Percentiles rank a stretch among this genome's conserved stretches.
These are phyloP conservation scores for Calonectria pseudoreteaudii DNA, from an alignment of 2,329 filamentous ascomycete genomes.

Conservation along the genomic window DNA sequence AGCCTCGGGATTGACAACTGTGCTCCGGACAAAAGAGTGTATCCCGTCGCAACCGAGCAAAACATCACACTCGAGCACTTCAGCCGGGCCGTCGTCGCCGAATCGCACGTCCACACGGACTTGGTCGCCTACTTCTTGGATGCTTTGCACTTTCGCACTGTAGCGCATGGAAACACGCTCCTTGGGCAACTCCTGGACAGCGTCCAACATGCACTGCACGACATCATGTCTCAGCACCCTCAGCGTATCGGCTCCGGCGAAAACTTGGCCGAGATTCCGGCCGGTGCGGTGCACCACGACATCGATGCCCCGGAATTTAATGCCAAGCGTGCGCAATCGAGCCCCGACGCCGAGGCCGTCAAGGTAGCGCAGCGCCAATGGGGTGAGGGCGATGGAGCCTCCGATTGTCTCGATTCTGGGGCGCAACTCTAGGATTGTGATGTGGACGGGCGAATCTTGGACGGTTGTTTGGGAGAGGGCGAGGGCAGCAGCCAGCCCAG, in stretches of 20 bases:
- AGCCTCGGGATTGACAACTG: slow-evolving; percentile 41
- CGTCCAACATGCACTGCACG: slow-evolving; percentile 39
- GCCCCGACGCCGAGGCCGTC: slow-evolving; percentile 51
- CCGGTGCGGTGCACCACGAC: slow-evolving; percentile 45
- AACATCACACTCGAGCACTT: slow-evolving; percentile 37
- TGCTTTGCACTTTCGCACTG: slow-evolving; percentile 25
- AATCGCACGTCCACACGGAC: slow-evolving; percentile 1
- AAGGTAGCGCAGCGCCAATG: slow-evolving; percentile 58
- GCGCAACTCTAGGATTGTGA: slow-evolving; percentile 62
- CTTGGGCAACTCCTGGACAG: slow-evolving; percentile 10
- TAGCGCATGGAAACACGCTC: slow-evolving; percentile 30
- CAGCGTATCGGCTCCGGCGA: slow-evolving; percentile 40
- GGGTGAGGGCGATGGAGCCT: slow-evolving; percentile 60
- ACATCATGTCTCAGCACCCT: slow-evolving; percentile 44
- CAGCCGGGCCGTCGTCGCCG: not conserved
- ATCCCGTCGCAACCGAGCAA: slow-evolving; percentile 54
- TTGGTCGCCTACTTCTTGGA: slow-evolving; percentile 28
- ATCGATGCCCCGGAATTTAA: slow-evolving; percentile 40
- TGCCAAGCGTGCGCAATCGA: slow-evolving; percentile 29
- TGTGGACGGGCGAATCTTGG: slow-evolving; percentile 33
- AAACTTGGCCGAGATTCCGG: slow-evolving; percentile 36
- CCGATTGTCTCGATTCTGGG: slow-evolving; percentile 56
- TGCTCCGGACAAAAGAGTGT: slow-evolving; percentile 49
- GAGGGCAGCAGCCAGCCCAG: slow-evolving; percentile 62
- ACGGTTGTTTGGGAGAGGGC: slow-evolving; percentile 57